Conservation (phyloP, 2,329 filamentous ascomycete species). For the Botrytis galanthina region DNA sequence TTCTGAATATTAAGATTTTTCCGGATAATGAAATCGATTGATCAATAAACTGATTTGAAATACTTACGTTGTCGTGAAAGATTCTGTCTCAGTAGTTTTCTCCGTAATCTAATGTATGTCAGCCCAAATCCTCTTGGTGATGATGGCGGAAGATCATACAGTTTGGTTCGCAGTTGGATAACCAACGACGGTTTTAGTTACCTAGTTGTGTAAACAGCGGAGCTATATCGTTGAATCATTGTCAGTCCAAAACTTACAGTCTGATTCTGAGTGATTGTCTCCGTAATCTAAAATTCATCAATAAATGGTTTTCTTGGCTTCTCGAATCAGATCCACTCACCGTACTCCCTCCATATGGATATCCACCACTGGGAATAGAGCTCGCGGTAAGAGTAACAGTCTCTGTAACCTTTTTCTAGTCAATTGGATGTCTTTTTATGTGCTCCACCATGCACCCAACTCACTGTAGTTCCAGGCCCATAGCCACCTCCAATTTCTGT, state of each 20-base stretch:
- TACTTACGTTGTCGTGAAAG: constrained; percentile 16
- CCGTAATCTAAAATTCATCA: constrained; percentile 8
- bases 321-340: background rate
- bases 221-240: background rate
- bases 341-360: constrained; percentile 3
- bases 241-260: background rate
- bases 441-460: background rate
- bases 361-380: background rate
- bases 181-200: constrained; percentile 8
- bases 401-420: background rate
- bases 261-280: constrained; percentile 9
- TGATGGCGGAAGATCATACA: background rate
- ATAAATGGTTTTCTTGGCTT: background rate
- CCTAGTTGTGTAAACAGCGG: background rate
- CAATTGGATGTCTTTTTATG: background rate
- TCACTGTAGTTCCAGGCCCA: constrained; percentile 10
- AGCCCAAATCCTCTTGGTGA: background rate
- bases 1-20: background rate
- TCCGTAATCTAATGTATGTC: constrained; percentile 9
- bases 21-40: background rate
- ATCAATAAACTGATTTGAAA: background rate
- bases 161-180: constrained; percentile 10
- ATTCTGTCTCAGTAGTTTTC: constrained; percentile 14
- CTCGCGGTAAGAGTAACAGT: background rate
- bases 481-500: constrained; percentile 1